Evolutionary conservation across 2,329 filamentous ascomycete species (phyloP).

Genomic region (Tolypocladium album): DNA sequence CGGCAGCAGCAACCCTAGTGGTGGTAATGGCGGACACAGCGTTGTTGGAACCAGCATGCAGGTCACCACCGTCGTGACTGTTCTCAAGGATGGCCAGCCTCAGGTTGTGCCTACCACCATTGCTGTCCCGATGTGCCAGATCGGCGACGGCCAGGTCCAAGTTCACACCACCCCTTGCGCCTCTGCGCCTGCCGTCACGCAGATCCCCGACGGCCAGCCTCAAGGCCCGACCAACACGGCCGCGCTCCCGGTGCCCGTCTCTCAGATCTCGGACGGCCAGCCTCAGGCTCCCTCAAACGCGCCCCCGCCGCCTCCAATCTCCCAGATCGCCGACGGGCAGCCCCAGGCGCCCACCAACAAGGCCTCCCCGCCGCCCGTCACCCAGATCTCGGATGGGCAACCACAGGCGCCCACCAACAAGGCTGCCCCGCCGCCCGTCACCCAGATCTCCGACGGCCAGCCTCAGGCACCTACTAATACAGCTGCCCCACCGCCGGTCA

Average conservation of each 20-base stretch:
- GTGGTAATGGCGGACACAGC: slow-evolving; percentile 21
- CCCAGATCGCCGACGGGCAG: slow-evolving; percentile 20
- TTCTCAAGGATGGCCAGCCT: slow-evolving; percentile 36
- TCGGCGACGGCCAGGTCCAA: slow-evolving; percentile 38
- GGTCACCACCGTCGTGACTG: slow-evolving; percentile 38
- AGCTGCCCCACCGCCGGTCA: slow-evolving; percentile 18
- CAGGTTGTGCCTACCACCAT: slow-evolving; percentile 34
- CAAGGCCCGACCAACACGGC: slow-evolving; percentile 34
- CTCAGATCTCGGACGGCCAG: slow-evolving; percentile 37
- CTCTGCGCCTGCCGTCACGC: slow-evolving; percentile 18
- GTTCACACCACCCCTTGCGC: slow-evolving; percentile 34
- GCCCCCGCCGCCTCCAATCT: slow-evolving; percentile 17
- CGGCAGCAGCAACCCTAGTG: slow-evolving; percentile 15
- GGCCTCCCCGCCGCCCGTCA: slow-evolving; percentile 24
- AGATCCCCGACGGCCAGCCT: slow-evolving; percentile 34
- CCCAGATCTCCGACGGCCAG: slow-evolving; percentile 20
- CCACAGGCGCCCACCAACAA: slow-evolving; percentile 19
- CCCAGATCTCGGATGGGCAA: slow-evolving; percentile 36
- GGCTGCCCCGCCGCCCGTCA: slow-evolving; percentile 18
- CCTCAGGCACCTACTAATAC: slow-evolving; percentile 18
- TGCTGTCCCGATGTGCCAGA: slow-evolving; percentile 38
- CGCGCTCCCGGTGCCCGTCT: slow-evolving; percentile 25
- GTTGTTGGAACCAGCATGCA: slow-evolving; percentile 34
- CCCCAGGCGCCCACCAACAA: slow-evolving; percentile 17
- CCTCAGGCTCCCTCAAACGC: slow-evolving; percentile 33